Evolutionary conservation across 2,329 filamentous ascomycete genomes (phyloP).

Genomic region (Cryphonectria naterciae): DNA sequence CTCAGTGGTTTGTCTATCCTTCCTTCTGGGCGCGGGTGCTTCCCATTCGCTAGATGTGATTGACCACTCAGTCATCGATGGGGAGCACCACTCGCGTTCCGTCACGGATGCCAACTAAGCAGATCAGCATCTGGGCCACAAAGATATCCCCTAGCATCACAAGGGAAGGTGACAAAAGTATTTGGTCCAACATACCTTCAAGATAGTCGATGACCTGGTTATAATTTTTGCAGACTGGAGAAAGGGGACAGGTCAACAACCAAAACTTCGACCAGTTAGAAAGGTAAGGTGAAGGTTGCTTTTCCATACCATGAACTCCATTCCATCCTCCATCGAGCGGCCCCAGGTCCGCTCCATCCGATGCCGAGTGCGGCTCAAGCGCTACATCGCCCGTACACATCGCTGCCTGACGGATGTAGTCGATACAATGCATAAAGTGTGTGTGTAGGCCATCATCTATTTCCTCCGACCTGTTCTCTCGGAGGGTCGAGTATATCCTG

Average conservation of each 20-base stretch:
- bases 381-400: conserved; percentile 36
- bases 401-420: conserved; percentile 35
- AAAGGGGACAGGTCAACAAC: conserved; percentile 12
- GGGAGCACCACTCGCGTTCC: conserved; percentile 27
- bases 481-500: conserved; percentile 38
- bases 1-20: neutral
- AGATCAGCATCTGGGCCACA: conserved; percentile 6
- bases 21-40: neutral
- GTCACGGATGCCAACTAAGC: conserved; percentile 20
- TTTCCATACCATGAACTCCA: conserved; percentile 32
- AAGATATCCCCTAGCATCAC: neutral
- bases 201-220: conserved; percentile 32
- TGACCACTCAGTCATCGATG: conserved; percentile 24
- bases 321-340: conserved; percentile 34
- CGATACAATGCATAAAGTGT: conserved; percentile 44
- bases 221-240: conserved; percentile 35
- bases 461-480: conserved; percentile 26
- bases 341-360: conserved; percentile 33
- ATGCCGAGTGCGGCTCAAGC: conserved; percentile 33
- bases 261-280: neutral
- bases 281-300: neutral
- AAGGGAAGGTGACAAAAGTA: neutral
- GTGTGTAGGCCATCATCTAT: conserved; percentile 37
- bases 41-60: neutral
- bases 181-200: conserved; percentile 30